Evolutionary conservation across 2,329 filamentous ascomycete genomes (phyloP), one percentile per base, ranked within the genome.

Genomic region (Venturiaceae sp.): DNA sequence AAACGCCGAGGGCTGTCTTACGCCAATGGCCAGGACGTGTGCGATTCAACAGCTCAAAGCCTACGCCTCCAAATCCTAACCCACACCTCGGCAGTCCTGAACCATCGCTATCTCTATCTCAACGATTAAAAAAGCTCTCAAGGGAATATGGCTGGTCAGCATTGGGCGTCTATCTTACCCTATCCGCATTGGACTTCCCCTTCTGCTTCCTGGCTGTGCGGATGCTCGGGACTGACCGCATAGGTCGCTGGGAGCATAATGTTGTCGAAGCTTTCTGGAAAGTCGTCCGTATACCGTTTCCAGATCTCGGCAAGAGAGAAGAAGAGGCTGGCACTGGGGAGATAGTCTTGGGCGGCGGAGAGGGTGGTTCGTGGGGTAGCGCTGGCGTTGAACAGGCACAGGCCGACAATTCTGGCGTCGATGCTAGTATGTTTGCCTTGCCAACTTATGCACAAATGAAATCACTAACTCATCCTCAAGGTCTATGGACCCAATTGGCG

Each of bases 81-180:
- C 68, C 73, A 60, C 63, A 74, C 64, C 62, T 73, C 62, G 72
- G 71, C 56, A 72, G 69, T 57, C 71, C 71, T 23, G 67, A 71
- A 32, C 69, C 71, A 6, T 63, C 76, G 9, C 72, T 76, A 13
- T 82, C 84, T 7, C 71, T 94, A 44, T 86, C 85, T 2, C 84
- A 84, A 62, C 82, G 87, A 28, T 76, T 97, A 69, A 91, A 86
- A 73, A 90, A 89, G 69, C 81, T 99, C 50, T 91, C 87, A 2
- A 85, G 86, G 63, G 92, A 97, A 72, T 99, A 99, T 72, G 94
- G 94, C 41, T 97, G 92, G 90, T 82, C 88, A 3, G 92, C 92
- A 1, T 73, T 96, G 5, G 92, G 91, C n/a, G 89, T 99, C 14
- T 99, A 99, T 72, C 73, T 96, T 11, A 79, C 79, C 1, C 75